A percentile compares a stretch with the other conserved stretches of the same genome.
phyloP scores from a whole-genome alignment of 495 filamentous ascomycete species.

The Usnea hakonensis region DNA sequence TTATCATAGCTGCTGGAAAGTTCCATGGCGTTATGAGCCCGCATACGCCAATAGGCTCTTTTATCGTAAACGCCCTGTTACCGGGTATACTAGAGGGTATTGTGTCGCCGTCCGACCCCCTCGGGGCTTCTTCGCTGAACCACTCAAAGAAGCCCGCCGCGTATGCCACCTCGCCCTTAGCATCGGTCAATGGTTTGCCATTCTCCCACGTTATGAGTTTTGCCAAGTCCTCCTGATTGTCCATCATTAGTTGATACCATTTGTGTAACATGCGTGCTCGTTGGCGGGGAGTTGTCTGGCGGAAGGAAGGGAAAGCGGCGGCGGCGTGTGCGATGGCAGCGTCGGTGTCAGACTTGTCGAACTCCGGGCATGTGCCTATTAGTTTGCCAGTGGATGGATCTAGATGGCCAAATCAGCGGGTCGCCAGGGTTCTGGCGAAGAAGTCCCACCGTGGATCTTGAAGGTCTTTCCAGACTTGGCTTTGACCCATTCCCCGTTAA shows the following conservation, averaged over 20 bases:
- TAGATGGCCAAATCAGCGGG: conserved; percentile 23
- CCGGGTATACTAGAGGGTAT: conserved; percentile 62
- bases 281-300: conserved; percentile 67
- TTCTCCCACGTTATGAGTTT: conserved; percentile 83
- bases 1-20: conserved; percentile 91
- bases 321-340: conserved; percentile 70
- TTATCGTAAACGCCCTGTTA: conserved; percentile 70
- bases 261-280: conserved; percentile 73
- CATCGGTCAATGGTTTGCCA: conserved; percentile 64
- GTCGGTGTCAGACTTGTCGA: conserved; percentile 64
- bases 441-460: conserved; percentile 55
- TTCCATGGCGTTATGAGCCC: conserved; percentile 97
- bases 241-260: conserved; percentile 86
- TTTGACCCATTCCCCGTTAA: conserved; percentile 78
- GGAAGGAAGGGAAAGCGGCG: conserved; percentile 68
- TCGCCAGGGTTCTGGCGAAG: conserved; percentile 1
- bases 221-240: conserved; percentile 81
- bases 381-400: conserved; percentile 74
- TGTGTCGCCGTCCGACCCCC: conserved; percentile 62
- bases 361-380: conserved; percentile 80
- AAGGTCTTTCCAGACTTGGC: conserved; percentile 74
- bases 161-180: conserved; percentile 64
- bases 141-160: conserved; percentile 70
- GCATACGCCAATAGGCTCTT: conserved; percentile 88
- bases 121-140: conserved; percentile 69